Conservation (phyloP, 1,284 basidiomycete genomes). For the Irpex sp. region DNA sequence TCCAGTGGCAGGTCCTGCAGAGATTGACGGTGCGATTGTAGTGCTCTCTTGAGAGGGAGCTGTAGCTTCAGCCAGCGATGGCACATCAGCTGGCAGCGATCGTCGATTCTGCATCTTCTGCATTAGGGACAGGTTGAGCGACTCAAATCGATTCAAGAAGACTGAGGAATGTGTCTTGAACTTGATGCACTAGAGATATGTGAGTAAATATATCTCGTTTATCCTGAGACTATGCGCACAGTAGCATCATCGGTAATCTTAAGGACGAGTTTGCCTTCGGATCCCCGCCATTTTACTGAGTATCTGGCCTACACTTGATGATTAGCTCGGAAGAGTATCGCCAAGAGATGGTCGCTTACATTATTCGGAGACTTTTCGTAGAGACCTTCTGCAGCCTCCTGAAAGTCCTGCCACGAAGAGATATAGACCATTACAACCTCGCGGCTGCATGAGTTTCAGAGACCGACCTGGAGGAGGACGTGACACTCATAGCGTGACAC, state of each 20-base stretch:
- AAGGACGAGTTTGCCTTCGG: constrained; percentile 80
- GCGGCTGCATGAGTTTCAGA: constrained; percentile 18
- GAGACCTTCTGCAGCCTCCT: constrained; percentile 80
- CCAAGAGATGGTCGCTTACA: constrained; percentile 39
- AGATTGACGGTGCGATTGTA: constrained; percentile 9
- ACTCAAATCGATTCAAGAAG: constrained; percentile 93
- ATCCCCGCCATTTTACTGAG: constrained; percentile 83
- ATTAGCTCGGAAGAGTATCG: too few species aligned
- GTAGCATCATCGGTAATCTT: constrained; percentile 88
- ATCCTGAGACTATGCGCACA: constrained; percentile 41
- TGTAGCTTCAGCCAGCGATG: constrained; percentile 9
- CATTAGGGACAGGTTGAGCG: constrained; percentile 80
- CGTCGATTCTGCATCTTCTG: constrained; percentile 75
- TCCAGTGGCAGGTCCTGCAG: constrained; percentile 26
- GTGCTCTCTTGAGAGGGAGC: constrained; percentile 23
- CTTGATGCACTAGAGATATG: constrained; percentile 75
- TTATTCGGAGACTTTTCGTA: constrained; percentile 75
- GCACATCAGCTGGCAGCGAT: constrained; percentile 16
- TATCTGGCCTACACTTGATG: constrained; percentile 67
- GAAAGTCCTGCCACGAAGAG: constrained; percentile 80
- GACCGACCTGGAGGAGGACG: constrained; percentile 7
- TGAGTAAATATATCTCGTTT: background rate
- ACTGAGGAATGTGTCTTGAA: constrained; percentile 93
- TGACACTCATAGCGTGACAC: background rate
- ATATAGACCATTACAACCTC: constrained; percentile 62